Evolutionary conservation across 2,329 filamentous ascomycete genomes (phyloP).

Genomic region (Cercospora sojina): DNA sequence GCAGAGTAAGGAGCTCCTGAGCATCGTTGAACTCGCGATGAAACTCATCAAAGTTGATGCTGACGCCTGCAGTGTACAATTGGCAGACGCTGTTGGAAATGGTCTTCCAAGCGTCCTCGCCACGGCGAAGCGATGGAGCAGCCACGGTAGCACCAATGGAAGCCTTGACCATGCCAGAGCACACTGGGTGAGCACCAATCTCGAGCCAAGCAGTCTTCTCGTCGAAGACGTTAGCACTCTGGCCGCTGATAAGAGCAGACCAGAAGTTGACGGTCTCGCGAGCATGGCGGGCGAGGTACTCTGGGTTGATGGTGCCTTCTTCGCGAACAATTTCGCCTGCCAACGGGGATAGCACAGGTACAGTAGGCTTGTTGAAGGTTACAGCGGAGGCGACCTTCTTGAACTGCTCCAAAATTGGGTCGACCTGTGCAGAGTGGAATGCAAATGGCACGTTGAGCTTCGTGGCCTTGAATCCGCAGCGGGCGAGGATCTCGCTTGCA

Average conservation of each 20-base stretch:
- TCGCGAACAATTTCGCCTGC: slow-evolving; percentile 60
- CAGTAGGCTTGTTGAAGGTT: slow-evolving; percentile 56
- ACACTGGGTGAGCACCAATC: slow-evolving; percentile 71
- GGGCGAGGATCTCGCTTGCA: slow-evolving; percentile 51
- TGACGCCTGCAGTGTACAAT: slow-evolving; percentile 61
- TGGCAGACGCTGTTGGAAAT: slow-evolving; percentile 58
- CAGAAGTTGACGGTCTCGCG: slow-evolving; percentile 70
- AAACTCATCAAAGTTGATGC: slow-evolving; percentile 70
- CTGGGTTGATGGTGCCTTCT: slow-evolving; percentile 56
- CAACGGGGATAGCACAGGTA: slow-evolving; percentile 68
- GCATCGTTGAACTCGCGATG: slow-evolving; percentile 60
- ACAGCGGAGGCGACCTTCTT: slow-evolving; percentile 56
- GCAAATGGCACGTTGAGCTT: slow-evolving; percentile 66
- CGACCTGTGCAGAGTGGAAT: slow-evolving; percentile 66
- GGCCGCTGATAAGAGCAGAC: slow-evolving; percentile 59
- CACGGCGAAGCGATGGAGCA: slow-evolving; percentile 61
- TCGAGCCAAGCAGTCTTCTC: slow-evolving; percentile 71
- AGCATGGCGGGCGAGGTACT: slow-evolving; percentile 64
- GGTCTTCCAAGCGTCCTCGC: slow-evolving; percentile 64
- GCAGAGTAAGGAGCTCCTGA: slow-evolving; percentile 63
- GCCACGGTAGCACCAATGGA: slow-evolving; percentile 58
- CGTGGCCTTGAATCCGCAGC: slow-evolving; percentile 59
- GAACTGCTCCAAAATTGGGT: slow-evolving; percentile 62
- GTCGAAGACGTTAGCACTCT: slow-evolving; percentile 59
- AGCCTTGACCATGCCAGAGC: slow-evolving; percentile 66